A percentile compares a stretch with the other conserved stretches of the same genome.
Evolutionary conservation across 495 filamentous ascomycete species (phyloP).

Genomic region (Aspergillus saccharolyticus): DNA sequence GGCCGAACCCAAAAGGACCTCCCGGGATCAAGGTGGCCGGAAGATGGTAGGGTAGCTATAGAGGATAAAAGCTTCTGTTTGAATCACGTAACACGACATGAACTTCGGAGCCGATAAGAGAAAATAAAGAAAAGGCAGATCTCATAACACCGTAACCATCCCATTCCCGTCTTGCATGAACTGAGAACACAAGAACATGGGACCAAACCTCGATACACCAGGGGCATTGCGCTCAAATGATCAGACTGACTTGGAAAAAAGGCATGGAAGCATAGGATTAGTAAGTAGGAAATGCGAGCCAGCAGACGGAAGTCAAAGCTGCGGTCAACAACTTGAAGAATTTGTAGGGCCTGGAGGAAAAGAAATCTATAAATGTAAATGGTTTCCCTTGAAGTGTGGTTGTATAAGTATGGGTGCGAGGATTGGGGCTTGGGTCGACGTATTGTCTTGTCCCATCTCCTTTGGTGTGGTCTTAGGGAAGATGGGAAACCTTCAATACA

Average conservation of each 20-base stretch:
- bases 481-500: constrained; percentile 2
- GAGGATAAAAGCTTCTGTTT: neutral
- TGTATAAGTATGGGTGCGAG: neutral
- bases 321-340: neutral
- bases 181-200: constrained; percentile 8
- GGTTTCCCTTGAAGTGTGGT: too few species aligned
- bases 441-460: neutral
- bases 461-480: neutral
- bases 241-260: neutral
- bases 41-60: too few species aligned
- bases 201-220: neutral
- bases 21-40: too few species aligned
- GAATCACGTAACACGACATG: neutral
- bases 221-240: neutral
- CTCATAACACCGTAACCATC: neutral
- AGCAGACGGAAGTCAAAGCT: neutral
- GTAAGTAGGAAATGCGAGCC: neutral
- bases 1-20: too few species aligned
- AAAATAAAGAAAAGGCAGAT: neutral
- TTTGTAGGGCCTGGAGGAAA: neutral
- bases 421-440: neutral
- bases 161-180: neutral
- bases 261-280: neutral
- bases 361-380: neutral
- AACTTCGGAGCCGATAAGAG: neutral